These are phyloP conservation scores for Aspergillus sp. DNA, from an alignment of 2,329 filamentous ascomycete species.

Conservation along the genomic window DNA sequence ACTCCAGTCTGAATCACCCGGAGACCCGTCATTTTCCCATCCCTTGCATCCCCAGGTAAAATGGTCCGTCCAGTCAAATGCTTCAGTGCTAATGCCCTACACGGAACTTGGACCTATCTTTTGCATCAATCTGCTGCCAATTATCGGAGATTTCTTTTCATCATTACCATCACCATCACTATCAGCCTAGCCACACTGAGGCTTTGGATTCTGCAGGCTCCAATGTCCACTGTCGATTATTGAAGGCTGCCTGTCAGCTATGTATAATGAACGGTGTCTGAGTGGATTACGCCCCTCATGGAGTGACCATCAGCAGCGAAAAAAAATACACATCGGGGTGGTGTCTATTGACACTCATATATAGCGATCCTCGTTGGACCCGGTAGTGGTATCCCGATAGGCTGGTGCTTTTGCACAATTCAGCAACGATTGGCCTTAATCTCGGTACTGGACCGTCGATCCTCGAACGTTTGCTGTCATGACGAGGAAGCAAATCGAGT, in stretches of 20 bases:
- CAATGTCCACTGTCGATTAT: neutral
- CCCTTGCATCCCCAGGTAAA: neutral
- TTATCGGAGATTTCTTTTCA: slow-evolving; percentile 11
- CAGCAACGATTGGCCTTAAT: slow-evolving; percentile 18
- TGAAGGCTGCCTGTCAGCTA: neutral
- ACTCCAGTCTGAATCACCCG: neutral
- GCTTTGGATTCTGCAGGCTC: slow-evolving; percentile 1
- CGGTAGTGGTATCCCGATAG: neutral
- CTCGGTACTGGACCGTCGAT: slow-evolving; percentile 20
- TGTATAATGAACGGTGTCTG: neutral
- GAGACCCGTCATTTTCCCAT: neutral
- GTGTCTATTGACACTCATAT: slow-evolving; percentile 5
- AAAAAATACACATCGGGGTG: neutral
- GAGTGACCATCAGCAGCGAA: too few species aligned
- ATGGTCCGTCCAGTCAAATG: slow-evolving; percentile 4
- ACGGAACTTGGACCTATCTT: slow-evolving; percentile 2
- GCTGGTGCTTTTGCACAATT: slow-evolving; percentile 15
- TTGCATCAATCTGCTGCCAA: slow-evolving; percentile 7
- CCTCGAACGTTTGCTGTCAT: slow-evolving; percentile 27
- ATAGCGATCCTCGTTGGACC: slow-evolving; percentile 8
- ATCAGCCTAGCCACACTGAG: slow-evolving; percentile 3
- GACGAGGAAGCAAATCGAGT: neutral
- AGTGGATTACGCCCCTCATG: neutral
- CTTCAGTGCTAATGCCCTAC: neutral
- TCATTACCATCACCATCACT: neutral